phyloP scores from a whole-genome alignment of 192 early-diverging fungal species.

The Linnemannia exigua region DNA sequence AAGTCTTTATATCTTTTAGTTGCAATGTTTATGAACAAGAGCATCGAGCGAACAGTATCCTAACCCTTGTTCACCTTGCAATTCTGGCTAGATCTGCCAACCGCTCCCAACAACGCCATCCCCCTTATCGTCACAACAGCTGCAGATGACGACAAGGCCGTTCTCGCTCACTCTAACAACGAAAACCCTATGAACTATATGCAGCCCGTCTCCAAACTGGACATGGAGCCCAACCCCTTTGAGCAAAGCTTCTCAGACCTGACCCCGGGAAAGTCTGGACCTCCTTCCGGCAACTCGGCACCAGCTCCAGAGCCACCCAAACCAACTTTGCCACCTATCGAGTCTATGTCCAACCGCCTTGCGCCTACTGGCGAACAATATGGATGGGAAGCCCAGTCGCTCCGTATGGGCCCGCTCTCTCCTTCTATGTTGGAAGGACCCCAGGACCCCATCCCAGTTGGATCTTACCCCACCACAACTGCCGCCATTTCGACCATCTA shows the following conservation, averaged over 20 bases:
- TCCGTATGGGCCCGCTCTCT: constrained; percentile 81
- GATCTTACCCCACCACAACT: constrained; percentile 28
- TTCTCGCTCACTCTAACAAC: constrained; percentile 9
- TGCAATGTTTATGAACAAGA: background rate
- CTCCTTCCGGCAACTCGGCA: constrained; percentile 12
- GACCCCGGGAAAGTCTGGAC: constrained; percentile 13
- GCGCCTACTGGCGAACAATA: constrained; percentile 57
- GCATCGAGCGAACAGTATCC: background rate
- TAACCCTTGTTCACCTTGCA: constrained; percentile 11
- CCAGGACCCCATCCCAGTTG: constrained; percentile 45
- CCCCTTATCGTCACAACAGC: constrained; percentile 34
- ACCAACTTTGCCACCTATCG: constrained; percentile 77
- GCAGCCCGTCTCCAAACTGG: constrained; percentile 70
- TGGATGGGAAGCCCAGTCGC: constrained; percentile 71
- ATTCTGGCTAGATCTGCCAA: constrained; percentile 35
- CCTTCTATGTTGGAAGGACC: constrained; percentile 85
- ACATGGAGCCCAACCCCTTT: constrained; percentile 91
- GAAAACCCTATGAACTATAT: constrained; percentile 23
- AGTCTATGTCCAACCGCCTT: constrained; percentile 65
- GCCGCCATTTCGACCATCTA: constrained; percentile 27
- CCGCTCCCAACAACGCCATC: constrained; percentile 6
- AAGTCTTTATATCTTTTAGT: background rate
- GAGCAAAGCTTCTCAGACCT: constrained; percentile 82
- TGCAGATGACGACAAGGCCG: constrained; percentile 23
- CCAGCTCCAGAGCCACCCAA: constrained; percentile 45